Evolutionary conservation across 768 basidiomycete genomes (phyloP).

Genomic region (Termitomyces titanicus): DNA sequence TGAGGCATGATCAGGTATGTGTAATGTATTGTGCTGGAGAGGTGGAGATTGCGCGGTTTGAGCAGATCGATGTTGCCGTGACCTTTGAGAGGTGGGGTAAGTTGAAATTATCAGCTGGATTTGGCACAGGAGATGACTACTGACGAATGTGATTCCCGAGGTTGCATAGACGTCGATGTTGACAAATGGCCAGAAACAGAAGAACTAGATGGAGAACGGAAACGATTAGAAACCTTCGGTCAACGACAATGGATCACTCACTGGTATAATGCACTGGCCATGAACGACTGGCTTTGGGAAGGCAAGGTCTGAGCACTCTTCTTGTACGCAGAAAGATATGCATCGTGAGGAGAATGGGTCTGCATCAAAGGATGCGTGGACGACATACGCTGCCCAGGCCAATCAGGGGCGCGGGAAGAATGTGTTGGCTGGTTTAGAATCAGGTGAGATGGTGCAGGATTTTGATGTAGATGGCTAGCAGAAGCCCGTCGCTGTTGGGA

Average conservation of each 20-base stretch:
- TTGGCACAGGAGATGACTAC: neutral
- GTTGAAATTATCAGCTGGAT: neutral
- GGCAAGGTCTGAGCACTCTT: constrained; percentile 2
- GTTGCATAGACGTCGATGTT: constrained; percentile 8
- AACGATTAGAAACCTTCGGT: neutral
- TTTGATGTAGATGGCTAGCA: neutral
- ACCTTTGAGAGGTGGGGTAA: neutral
- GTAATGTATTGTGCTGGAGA: neutral
- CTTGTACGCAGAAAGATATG: constrained; percentile 46
- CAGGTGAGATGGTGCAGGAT: neutral
- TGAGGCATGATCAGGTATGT: neutral
- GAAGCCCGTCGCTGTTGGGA: constrained; percentile 13
- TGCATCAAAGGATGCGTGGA: constrained; percentile 4
- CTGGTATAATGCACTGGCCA: constrained; percentile 51
- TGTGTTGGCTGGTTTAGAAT: neutral
- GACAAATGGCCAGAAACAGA: constrained; percentile 49
- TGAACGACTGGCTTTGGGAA: constrained; percentile 36
- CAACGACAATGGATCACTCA: constrained; percentile 19
- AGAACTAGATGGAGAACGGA: constrained; percentile 31
- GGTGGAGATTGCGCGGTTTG: neutral
- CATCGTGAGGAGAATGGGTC: constrained; percentile 22
- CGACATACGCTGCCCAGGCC: constrained; percentile 2
- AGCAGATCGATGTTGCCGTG: constrained; percentile 1
- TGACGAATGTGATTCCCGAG: constrained; percentile 15
- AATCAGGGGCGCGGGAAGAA: neutral